phyloP scores from a whole-genome alignment of 2,329 filamentous ascomycete species.

The Neonectria coccinea region DNA sequence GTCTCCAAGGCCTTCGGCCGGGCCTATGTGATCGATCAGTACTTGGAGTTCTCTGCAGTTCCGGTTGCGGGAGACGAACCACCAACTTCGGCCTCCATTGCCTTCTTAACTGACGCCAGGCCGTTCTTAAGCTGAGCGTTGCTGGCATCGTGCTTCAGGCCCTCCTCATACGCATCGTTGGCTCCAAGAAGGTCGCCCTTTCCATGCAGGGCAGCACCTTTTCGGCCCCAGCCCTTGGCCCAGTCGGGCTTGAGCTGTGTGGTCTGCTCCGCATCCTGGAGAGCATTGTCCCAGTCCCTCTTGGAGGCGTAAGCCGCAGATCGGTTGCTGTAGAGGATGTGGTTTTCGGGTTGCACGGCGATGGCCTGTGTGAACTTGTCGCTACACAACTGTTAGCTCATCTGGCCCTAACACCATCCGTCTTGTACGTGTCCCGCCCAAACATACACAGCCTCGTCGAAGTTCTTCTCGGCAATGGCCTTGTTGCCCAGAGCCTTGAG shows the following conservation, averaged over 20 bases:
- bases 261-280: conserved; percentile 92
- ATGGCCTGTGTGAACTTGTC: conserved; percentile 97
- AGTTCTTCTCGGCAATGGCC: conserved; percentile 98
- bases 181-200: conserved; percentile 86
- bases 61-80: conserved; percentile 21
- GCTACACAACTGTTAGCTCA: conserved; percentile 60
- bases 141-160: conserved; percentile 89
- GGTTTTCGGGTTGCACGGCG: conserved; percentile 86
- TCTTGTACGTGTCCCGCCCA: conserved; percentile 9
- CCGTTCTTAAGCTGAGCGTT: conserved; percentile 95
- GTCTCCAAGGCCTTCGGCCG: conserved; percentile 61
- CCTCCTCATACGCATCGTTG: conserved; percentile 90
- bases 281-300: conserved; percentile 84
- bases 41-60: not conserved
- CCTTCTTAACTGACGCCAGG: conserved; percentile 84
- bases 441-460: conserved; percentile 91
- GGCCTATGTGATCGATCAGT: conserved; percentile 41
- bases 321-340: conserved; percentile 98
- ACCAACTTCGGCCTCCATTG: conserved; percentile 74
- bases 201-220: conserved; percentile 91
- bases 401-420: not conserved
- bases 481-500: conserved; percentile 99
- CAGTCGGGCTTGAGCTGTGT: conserved; percentile 97
- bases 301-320: conserved; percentile 90
- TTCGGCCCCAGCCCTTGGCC: conserved; percentile 95